phyloP scores from a whole-genome alignment of 208 protist species.

The Giardia duodenalis region DNA sequence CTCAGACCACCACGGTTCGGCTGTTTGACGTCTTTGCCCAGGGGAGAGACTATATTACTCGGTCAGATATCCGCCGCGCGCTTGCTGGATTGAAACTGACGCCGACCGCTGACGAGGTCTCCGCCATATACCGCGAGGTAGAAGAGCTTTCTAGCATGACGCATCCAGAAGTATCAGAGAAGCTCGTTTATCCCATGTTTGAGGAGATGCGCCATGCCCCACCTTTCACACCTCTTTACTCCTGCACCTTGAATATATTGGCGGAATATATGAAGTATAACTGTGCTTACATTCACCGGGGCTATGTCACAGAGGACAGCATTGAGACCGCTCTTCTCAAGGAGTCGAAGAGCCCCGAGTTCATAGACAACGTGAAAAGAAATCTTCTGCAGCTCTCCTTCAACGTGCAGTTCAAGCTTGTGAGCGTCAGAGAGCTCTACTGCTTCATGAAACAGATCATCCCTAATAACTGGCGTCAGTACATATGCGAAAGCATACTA shows the following conservation, averaged over 20 bases:
- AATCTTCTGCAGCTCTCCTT: background rate
- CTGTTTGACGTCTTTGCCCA: background rate
- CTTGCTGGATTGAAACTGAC: background rate
- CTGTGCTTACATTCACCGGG: slow-evolving; percentile 27
- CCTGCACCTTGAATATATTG: background rate
- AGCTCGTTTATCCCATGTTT: background rate
- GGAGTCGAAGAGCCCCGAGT: background rate
- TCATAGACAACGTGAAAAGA: background rate
- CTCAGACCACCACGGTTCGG: background rate
- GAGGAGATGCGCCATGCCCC: background rate
- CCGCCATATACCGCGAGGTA: background rate
- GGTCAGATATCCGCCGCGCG: background rate
- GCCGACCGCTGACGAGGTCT: background rate
- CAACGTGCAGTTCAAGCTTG: slow-evolving; percentile 3
- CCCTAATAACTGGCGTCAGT: slow-evolving; percentile 29
- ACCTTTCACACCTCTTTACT: background rate
- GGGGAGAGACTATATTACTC: background rate
- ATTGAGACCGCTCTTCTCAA: slow-evolving; percentile 23
- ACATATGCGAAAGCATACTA: slow-evolving; percentile 1
- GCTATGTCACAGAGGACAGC: slow-evolving; percentile 17
- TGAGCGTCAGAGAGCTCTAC: slow-evolving; percentile 2
- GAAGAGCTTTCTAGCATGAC: background rate
- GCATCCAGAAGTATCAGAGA: background rate
- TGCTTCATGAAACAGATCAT: slow-evolving; percentile 21
- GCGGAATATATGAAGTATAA: slow-evolving; percentile 29